Percentiles rank a stretch among this genome's conserved stretches.
These are phyloP conservation scores for Colletotrichum cordylinicola DNA, from an alignment of 2,329 filamentous ascomycete genomes.

Conservation along the genomic window DNA sequence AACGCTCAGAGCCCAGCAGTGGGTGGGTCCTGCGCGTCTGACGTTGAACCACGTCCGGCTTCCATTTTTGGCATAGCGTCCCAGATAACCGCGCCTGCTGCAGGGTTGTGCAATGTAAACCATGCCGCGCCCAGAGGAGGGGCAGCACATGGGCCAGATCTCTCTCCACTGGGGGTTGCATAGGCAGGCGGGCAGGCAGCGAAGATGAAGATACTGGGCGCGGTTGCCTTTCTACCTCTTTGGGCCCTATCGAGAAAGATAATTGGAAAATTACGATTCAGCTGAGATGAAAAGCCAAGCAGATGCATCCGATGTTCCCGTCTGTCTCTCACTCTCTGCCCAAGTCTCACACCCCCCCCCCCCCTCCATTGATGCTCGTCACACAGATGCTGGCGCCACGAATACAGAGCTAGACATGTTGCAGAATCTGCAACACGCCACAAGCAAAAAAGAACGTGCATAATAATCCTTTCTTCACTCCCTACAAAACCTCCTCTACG, in stretches of 20 bases:
- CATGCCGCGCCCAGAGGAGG: background rate
- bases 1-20: background rate
- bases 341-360: background rate
- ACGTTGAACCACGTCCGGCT: conserved; percentile 15
- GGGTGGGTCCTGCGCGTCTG: conserved; percentile 10
- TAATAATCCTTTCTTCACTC: background rate
- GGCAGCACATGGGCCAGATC: background rate
- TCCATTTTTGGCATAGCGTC: conserved; percentile 13
- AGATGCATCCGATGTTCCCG: background rate
- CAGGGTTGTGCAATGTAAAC: conserved; percentile 13
- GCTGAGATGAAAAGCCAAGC: background rate
- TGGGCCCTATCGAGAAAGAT: background rate
- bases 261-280: background rate
- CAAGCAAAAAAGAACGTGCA: conserved; percentile 6
- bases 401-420: conserved; percentile 12
- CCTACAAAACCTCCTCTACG: background rate
- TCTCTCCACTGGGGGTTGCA: background rate
- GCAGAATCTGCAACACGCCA: conserved; percentile 21
- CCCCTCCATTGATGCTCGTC: background rate
- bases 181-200: background rate
- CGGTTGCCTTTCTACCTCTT: background rate
- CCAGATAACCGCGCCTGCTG: conserved; percentile 16
- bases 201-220: background rate
- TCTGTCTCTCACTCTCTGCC: background rate
- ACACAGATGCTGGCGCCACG: background rate